These are phyloP conservation scores for Saccharomycopsis capsularis DNA, from an alignment of 805 yeast genomes.

Conservation along the genomic window DNA sequence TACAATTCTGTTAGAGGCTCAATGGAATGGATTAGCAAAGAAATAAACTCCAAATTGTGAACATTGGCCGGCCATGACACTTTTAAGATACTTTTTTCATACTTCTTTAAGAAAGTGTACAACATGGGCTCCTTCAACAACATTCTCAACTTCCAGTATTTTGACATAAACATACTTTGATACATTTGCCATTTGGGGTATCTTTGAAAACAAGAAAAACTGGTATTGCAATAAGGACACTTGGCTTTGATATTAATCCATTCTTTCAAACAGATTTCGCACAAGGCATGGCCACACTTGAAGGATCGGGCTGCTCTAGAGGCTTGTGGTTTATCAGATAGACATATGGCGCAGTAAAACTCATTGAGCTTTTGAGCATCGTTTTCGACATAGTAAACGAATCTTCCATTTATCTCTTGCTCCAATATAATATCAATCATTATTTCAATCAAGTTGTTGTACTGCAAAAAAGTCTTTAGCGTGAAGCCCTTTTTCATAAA, in stretches of 20 bases:
- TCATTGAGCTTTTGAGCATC: neutral
- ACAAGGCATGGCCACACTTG: conserved; percentile 15
- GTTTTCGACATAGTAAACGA: neutral
- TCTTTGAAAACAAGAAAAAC: neutral
- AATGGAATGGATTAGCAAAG: too few relatives aligned
- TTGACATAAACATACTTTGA: neutral
- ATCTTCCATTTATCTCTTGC: neutral
- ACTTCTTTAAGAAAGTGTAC: neutral
- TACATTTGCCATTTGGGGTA: neutral
- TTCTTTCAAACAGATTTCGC: conserved; percentile 7
- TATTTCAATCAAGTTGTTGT: conserved; percentile 11
- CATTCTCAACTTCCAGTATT: conserved; percentile 3
- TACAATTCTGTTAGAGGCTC: too few relatives aligned
- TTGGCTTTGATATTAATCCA: conserved; percentile 8
- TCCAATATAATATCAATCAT: conserved; percentile 2
- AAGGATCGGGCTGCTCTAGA: neutral
- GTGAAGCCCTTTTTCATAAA: neutral
- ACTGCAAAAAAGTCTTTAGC: neutral
- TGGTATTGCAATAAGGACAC: conserved; percentile 15
- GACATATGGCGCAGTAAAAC: conserved; percentile 15
- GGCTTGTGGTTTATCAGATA: conserved; percentile 3
- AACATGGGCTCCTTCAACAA: neutral
- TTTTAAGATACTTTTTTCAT: neutral
- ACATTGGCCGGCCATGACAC: neutral
- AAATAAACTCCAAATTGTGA: neutral